phyloP scores from a whole-genome alignment of 2,329 filamentous ascomycete genomes.

The Beauveria rudraprayagi region DNA sequence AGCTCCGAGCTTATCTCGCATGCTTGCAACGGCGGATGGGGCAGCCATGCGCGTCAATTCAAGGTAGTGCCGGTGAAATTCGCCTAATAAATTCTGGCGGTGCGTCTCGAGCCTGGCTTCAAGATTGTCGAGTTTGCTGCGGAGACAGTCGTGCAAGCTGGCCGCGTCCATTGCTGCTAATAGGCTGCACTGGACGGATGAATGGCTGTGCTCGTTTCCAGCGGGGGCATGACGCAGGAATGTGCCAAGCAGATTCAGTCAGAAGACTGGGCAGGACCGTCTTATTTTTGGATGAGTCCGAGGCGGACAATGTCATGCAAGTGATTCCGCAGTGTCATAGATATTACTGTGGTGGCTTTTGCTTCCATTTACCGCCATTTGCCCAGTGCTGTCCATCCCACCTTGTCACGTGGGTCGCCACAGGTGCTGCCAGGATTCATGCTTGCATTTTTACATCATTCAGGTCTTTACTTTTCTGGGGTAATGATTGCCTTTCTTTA shows the following conservation, averaged over 20 bases:
- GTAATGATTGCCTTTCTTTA: not conserved
- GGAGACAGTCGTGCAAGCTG: conserved; percentile 43
- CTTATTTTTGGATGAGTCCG: not conserved
- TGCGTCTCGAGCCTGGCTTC: conserved; percentile 49
- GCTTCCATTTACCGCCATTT: conserved; percentile 1
- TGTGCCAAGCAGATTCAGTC: conserved; percentile 7
- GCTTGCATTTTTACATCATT: not conserved
- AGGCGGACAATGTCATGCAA: conserved; percentile 1
- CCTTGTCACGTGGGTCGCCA: conserved; percentile 10
- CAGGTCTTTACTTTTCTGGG: not conserved
- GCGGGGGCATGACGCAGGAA: conserved; percentile 31
- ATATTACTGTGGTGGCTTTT: not conserved
- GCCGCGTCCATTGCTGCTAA: conserved; percentile 27
- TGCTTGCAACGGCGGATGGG: conserved; percentile 36
- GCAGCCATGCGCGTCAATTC: conserved; percentile 41
- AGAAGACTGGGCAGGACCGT: not conserved
- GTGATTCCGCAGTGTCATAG: not conserved
- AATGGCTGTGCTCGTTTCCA: conserved; percentile 14
- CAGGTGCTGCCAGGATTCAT: not conserved
- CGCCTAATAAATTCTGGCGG: conserved; percentile 47
- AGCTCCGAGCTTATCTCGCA: conserved; percentile 39
- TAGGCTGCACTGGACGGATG: conserved; percentile 3
- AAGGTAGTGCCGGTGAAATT: conserved; percentile 48
- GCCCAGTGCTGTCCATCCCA: conserved; percentile 3
- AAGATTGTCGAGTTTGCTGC: conserved; percentile 46